Percentiles rank a stretch among this genome's conserved stretches.
Evolutionary conservation across 345 rosid genomes (phyloP).

Genomic region (Citrus sp.): DNA sequence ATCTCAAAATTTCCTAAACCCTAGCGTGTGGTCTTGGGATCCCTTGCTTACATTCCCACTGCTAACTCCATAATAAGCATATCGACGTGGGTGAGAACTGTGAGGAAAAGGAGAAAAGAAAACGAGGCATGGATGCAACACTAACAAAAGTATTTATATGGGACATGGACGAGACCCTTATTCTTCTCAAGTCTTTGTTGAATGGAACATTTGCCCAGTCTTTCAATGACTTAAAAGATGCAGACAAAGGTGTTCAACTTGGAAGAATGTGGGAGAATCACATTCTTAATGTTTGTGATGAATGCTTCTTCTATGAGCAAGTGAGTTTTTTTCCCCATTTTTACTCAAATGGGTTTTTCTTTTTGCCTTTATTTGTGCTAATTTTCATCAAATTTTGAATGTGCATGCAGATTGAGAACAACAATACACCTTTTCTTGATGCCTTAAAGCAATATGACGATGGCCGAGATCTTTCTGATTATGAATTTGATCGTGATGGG

Average conservation of each 20-base stretch:
- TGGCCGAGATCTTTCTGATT: conserved; percentile 62
- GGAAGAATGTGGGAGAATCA: conserved; percentile 82
- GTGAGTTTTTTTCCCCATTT: conserved; percentile 29
- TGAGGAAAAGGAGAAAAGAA: no score
- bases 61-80: no score
- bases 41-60: no score
- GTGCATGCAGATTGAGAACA: conserved; percentile 64
- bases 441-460: conserved; percentile 62
- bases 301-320: conserved; percentile 72
- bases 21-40: no score
- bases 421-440: conserved; percentile 71
- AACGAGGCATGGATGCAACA: conserved; percentile 17
- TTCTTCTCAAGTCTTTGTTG: conserved; percentile 78
- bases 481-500: conserved; percentile 63
- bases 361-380: background rate
- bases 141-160: conserved; percentile 62
- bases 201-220: conserved; percentile 60
- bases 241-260: conserved; percentile 58
- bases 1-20: no score
- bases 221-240: conserved; percentile 57
- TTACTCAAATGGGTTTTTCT: background rate
- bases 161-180: conserved; percentile 97
- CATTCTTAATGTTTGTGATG: conserved; percentile 70
- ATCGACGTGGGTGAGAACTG: no score
- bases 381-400: conserved; percentile 6